Evolutionary conservation across 805 yeast genomes (phyloP), one percentile per base, ranked within the genome.

Genomic region (Spathaspora gorwiae): DNA sequence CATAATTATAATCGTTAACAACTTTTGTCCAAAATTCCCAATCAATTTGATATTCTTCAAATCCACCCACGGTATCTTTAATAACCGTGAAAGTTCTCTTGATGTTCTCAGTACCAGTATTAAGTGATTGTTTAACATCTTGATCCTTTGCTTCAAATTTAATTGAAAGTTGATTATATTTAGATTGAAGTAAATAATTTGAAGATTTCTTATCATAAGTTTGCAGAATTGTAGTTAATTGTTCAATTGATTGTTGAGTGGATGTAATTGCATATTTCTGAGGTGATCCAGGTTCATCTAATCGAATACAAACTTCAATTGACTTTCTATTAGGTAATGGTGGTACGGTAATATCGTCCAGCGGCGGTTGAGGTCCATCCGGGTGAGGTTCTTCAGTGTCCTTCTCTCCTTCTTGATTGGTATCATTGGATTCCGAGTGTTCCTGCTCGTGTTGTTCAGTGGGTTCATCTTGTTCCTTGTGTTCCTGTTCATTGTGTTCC

Each of bases 1-100:
- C 81, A 0, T 64, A 59, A n/a, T 81, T 73, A 57, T 89, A 88
- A 60, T 90, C 85, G 50, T 84, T 81, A 3, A 89, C 88, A 13
- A 90, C 86, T 33, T 70, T 70, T 6, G 90, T 78, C 98, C 98
- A 92, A 60, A 88, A 87, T 38, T 85, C 87, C 94, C 94, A 87
- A 59, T 85, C 87, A 39, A 83, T 75, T 43, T 58, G 55, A 53
- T 58, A 53, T 26, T 75, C 68, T 48, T 66, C 61, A 29, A 72
- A 62, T 11, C 65, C 64, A 2, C 71, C 73, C n/a, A 76, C 73
- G 7, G 80, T 78, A 26, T 64, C 61, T 46, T 72, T 74, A 49
- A 78, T 77, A 51, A 75, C 79, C 46, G 73, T 71, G 55, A 77
- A 66, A 9, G 71, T 62, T 39, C 66, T 67, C 49, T 64, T 64